These are phyloP conservation scores for Phascolomyces articulosus DNA, from an alignment of 371 early-diverging fungal species.

Conservation along the genomic window DNA sequence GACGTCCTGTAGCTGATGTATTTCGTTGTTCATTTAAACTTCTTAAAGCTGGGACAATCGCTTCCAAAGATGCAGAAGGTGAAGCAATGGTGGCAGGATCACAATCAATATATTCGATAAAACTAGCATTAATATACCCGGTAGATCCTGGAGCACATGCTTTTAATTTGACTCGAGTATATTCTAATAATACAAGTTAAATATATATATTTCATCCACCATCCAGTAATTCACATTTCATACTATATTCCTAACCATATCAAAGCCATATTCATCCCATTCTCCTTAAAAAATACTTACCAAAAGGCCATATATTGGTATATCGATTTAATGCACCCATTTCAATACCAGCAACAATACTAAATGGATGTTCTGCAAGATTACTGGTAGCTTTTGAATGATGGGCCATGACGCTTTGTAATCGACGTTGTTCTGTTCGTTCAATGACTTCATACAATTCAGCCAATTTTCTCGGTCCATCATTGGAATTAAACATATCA, in stretches of 20 bases:
- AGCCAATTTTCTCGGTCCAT: constrained; percentile 38
- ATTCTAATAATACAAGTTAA: constrained; percentile 27
- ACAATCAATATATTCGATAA: constrained; percentile 32
- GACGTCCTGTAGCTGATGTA: constrained; percentile 1
- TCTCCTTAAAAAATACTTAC: constrained; percentile 28
- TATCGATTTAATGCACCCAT: constrained; percentile 76
- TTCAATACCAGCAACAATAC: constrained; percentile 69
- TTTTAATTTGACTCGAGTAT: constrained; percentile 55
- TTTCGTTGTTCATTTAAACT: constrained; percentile 23
- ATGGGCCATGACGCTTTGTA: constrained; percentile 63
- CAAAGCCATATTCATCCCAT: neutral
- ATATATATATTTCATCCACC: neutral
- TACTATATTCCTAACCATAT: neutral
- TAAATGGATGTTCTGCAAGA: constrained; percentile 51
- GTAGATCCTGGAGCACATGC: constrained; percentile 28
- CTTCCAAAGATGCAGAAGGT: constrained; percentile 1
- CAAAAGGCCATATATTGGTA: constrained; percentile 79
- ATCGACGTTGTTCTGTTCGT: constrained; percentile 60
- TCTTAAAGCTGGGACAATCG: constrained; percentile 20
- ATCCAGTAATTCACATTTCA: too few relatives aligned
- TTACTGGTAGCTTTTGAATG: constrained; percentile 45
- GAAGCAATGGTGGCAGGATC: constrained; percentile 15
- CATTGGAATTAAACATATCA: constrained; percentile 18
- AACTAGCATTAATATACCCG: constrained; percentile 86
- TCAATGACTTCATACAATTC: constrained; percentile 54